Percentiles rank a stretch among this genome's conserved stretches.
phyloP scores from a whole-genome alignment of 495 filamentous ascomycete species.

The Daldinia grandis region DNA sequence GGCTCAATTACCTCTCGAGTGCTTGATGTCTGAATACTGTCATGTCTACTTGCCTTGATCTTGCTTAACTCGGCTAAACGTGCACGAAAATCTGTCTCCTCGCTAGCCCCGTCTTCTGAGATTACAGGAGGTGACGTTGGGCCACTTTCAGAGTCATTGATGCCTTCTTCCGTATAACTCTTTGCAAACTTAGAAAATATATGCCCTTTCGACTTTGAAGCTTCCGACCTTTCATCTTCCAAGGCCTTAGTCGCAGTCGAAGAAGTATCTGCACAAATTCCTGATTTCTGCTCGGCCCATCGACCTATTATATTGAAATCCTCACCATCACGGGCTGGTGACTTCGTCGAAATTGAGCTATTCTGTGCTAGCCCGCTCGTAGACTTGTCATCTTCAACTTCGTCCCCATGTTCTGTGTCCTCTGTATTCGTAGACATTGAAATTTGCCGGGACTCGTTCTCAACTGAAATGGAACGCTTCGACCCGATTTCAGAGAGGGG shows the following conservation, averaged over 20 bases:
- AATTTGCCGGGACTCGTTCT: conserved; percentile 34
- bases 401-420: conserved; percentile 36
- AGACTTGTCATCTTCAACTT: conserved; percentile 30
- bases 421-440: conserved; percentile 1
- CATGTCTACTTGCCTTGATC: neutral
- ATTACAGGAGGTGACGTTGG: conserved; percentile 7
- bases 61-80: conserved; percentile 35
- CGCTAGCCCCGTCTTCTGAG: conserved; percentile 11
- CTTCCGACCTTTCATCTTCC: conserved; percentile 8
- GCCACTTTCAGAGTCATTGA: conserved; percentile 6
- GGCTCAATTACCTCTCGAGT: conserved; percentile 38
- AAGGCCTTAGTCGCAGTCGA: conserved; percentile 9
- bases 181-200: conserved; percentile 23
- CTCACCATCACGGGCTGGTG: conserved; percentile 35
- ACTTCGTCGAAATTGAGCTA: conserved; percentile 26
- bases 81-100: conserved; percentile 32
- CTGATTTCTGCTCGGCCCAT: conserved; percentile 47
- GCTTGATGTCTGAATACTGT: neutral
- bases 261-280: conserved; percentile 27
- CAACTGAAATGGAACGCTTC: conserved; percentile 24
- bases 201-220: conserved; percentile 1
- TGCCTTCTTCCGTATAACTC: conserved; percentile 13
- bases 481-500: conserved; percentile 32
- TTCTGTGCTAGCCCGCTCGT: neutral
- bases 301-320: conserved; percentile 45